Conservation (phyloP, 257 asterid species). For the Przewalskia tangutica region DNA sequence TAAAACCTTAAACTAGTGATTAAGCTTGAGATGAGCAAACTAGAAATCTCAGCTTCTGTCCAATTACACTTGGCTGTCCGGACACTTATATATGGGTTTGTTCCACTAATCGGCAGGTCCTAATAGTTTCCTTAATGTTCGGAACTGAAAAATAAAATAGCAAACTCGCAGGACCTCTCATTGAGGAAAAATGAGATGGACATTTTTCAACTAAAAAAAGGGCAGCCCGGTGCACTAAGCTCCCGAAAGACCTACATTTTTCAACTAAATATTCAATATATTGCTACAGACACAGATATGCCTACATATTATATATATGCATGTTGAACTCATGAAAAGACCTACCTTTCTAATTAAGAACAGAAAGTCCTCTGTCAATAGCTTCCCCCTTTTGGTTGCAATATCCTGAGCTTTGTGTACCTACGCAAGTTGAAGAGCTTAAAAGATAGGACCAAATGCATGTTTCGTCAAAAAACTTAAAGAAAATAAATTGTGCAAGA, state of each 20-base stretch:
- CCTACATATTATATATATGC: neutral
- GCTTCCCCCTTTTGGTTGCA: conserved; percentile 81
- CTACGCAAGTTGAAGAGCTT: conserved; percentile 18
- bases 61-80: neutral
- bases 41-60: neutral
- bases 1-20: neutral
- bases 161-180: neutral
- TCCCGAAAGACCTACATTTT: too few relatives aligned
- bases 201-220: neutral
- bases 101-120: neutral
- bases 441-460: neutral
- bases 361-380: conserved; percentile 79
- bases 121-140: neutral
- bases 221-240: too few relatives aligned
- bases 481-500: neutral
- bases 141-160: neutral
- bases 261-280: neutral
- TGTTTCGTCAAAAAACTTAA: neutral
- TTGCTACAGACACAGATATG: neutral
- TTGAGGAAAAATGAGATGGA: neutral
- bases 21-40: neutral
- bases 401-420: conserved; percentile 85
- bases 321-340: neutral
- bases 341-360: conserved; percentile 75
- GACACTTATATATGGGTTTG: neutral